Percentiles rank a stretch among this genome's conserved stretches.
Conservation (phyloP, 2,329 filamentous ascomycete genomes). For the Aspergillus candidus region DNA sequence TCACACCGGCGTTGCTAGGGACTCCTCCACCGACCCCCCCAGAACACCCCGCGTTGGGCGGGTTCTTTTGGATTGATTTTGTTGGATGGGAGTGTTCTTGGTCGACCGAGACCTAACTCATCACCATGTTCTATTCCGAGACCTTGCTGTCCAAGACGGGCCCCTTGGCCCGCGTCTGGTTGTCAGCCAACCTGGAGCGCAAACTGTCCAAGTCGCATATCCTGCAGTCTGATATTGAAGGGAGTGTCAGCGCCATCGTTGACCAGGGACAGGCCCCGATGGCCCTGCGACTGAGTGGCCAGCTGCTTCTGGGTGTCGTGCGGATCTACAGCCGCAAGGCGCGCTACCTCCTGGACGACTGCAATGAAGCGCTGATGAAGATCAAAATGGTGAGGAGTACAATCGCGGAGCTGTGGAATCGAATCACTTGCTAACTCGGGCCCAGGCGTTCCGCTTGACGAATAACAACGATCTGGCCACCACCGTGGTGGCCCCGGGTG, state of each 20-base stretch:
- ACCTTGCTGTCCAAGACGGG: constrained; percentile 93
- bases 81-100: constrained; percentile 20
- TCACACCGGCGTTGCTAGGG: constrained; percentile 19
- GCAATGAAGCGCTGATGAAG: constrained; percentile 94
- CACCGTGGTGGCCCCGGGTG: constrained; percentile 72
- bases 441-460: constrained; percentile 81
- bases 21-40: constrained; percentile 16
- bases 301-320: constrained; percentile 90
- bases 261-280: constrained; percentile 89
- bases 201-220: constrained; percentile 97
- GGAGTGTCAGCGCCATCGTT: constrained; percentile 93
- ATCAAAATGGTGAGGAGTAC: constrained; percentile 78
- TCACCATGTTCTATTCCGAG: constrained; percentile 91
- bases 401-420: neutral
- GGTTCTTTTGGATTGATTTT: constrained; percentile 16
- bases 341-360: constrained; percentile 91
- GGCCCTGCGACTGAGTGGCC: constrained; percentile 86
- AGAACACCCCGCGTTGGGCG: constrained; percentile 29
- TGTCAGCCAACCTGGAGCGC: constrained; percentile 95
- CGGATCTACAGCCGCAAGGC: constrained; percentile 97
- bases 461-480: constrained; percentile 94
- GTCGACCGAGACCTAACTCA: constrained; percentile 6
- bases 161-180: constrained; percentile 94
- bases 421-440: constrained; percentile 26
- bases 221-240: constrained; percentile 86